Evolutionary conservation across 2,329 filamentous ascomycete genomes (phyloP).

Genomic region (Epichloe baconii): DNA sequence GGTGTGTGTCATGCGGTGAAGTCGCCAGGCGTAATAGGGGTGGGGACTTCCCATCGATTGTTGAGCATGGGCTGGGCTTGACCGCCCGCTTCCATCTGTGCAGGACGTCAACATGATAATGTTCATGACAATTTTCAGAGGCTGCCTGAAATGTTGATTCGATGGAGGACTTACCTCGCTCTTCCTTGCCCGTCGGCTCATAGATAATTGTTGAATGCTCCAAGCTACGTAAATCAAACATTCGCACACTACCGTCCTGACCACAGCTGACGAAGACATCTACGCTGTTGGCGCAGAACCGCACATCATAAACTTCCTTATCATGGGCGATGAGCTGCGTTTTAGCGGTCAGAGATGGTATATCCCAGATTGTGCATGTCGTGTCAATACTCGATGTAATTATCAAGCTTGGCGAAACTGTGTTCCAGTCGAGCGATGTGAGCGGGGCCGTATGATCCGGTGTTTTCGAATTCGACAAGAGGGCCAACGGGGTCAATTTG

Average conservation of each 20-base stretch:
- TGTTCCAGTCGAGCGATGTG: slow-evolving; percentile 97
- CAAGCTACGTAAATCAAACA: slow-evolving; percentile 93
- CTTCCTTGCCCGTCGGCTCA: slow-evolving; percentile 81
- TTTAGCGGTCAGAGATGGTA: slow-evolving; percentile 92
- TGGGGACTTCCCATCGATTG: slow-evolving; percentile 67
- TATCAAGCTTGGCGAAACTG: slow-evolving; percentile 88
- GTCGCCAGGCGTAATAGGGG: slow-evolving; percentile 72
- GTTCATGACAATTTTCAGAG: neutral
- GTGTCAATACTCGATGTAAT: slow-evolving; percentile 99
- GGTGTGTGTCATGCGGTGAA: slow-evolving; percentile 87
- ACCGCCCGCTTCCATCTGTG: slow-evolving; percentile 41
- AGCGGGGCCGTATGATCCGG: slow-evolving; percentile 95
- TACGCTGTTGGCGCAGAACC: slow-evolving; percentile 96
- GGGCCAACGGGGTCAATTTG: slow-evolving; percentile 83
- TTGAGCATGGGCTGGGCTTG: slow-evolving; percentile 63
- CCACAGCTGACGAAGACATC: slow-evolving; percentile 98
- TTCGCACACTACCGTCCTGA: slow-evolving; percentile 91
- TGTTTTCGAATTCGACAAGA: slow-evolving; percentile 95
- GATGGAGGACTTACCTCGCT: slow-evolving; percentile 40
- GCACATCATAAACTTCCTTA: slow-evolving; percentile 96
- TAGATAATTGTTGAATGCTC: slow-evolving; percentile 99
- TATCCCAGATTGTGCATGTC: slow-evolving; percentile 99
- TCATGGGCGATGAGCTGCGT: slow-evolving; percentile 97
- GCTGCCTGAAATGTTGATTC: neutral
- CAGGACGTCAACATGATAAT: slow-evolving; percentile 8